Percentiles rank a stretch among this genome's conserved stretches.
Evolutionary conservation across 306 rosid species (phyloP).

Genomic region (Albizia julibrissin): DNA sequence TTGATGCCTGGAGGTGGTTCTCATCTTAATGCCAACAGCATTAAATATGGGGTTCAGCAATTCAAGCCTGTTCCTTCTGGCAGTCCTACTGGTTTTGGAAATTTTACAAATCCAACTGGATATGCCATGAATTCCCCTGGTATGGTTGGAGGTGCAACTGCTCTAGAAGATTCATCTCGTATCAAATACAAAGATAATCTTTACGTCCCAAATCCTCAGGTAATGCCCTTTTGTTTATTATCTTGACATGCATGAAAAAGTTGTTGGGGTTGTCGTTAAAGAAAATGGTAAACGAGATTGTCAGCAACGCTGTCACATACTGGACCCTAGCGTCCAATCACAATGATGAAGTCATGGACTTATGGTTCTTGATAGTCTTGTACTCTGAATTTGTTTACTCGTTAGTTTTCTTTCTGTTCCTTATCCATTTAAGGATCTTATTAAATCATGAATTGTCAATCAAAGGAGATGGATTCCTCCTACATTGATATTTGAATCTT

Average conservation of each 20-base stretch:
- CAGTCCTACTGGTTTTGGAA: slow-evolving; percentile 87
- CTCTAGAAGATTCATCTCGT: slow-evolving; percentile 90
- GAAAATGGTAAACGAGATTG: background rate
- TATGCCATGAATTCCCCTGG: slow-evolving; percentile 87
- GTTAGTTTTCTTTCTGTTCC: background rate
- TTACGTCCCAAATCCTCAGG: slow-evolving; percentile 95
- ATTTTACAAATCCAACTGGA: slow-evolving; percentile 75
- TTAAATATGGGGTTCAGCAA: slow-evolving; percentile 93
- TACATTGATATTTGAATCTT: background rate
- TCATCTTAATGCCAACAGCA: slow-evolving; percentile 80
- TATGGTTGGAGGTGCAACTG: slow-evolving; percentile 80
- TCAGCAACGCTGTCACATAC: background rate
- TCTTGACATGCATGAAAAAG: background rate
- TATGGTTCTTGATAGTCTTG: background rate
- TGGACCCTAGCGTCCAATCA: background rate
- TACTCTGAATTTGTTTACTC: too few species aligned
- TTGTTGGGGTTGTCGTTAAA: background rate
- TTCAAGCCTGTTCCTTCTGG: slow-evolving; percentile 92
- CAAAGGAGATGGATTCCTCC: background rate
- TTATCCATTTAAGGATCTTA: background rate
- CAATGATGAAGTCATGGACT: background rate
- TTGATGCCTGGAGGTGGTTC: slow-evolving; percentile 94
- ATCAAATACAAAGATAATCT: slow-evolving; percentile 93
- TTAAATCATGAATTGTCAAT: background rate
- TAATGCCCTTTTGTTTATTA: slow-evolving; percentile 23